These are phyloP conservation scores for Tricholoma sp. DNA, from an alignment of 768 basidiomycete species.

Conservation along the genomic window DNA sequence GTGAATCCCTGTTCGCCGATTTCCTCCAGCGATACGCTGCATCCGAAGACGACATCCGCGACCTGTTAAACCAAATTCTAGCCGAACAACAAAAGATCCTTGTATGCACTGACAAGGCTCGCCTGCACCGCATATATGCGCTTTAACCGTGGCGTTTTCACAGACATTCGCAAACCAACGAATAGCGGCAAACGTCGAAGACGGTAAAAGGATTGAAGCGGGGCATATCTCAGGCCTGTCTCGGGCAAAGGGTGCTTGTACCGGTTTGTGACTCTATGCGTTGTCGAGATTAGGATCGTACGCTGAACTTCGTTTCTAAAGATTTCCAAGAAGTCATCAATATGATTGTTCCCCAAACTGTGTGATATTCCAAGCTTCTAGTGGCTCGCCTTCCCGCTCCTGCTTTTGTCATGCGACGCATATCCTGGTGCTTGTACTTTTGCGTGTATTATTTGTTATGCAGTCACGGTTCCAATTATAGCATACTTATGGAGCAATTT, in stretches of 20 bases:
- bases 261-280: conserved; percentile 6
- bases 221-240: conserved; percentile 15
- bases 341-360: conserved; percentile 9
- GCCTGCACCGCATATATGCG: background rate
- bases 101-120: conserved; percentile 3
- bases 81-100: conserved; percentile 18
- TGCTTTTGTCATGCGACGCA: background rate
- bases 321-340: conserved; percentile 13
- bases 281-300: background rate
- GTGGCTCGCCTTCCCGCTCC: background rate
- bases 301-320: background rate
- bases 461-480: no score
- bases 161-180: conserved; percentile 8
- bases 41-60: conserved; percentile 19
- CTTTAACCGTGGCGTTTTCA: background rate
- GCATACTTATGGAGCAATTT: no score
- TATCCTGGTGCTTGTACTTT: no score
- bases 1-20: conserved; percentile 15
- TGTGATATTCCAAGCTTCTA: background rate
- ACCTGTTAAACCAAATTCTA: conserved; percentile 16
- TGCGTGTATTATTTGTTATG: no score
- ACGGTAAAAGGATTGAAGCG: conserved; percentile 8
- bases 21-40: conserved; percentile 19
- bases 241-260: conserved; percentile 13
- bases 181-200: conserved; percentile 6